These are phyloP conservation scores for Amanita rimosa DNA, from an alignment of 768 basidiomycete genomes.

Conservation along the genomic window DNA sequence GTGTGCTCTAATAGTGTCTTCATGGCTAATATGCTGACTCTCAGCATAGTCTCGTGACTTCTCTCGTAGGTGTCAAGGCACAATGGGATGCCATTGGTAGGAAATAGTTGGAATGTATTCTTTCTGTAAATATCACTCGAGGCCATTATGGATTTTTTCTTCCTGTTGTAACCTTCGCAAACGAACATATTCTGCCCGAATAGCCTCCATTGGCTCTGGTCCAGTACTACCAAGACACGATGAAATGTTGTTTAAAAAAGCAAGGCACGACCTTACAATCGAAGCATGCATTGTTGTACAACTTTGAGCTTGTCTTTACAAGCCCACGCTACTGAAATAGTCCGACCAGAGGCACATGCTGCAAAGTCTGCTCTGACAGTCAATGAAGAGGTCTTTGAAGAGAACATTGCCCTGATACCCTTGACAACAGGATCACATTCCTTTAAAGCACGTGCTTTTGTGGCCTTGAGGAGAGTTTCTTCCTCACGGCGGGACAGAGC, in stretches of 20 bases:
- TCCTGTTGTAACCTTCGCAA: constrained; percentile 36
- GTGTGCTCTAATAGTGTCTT: constrained; percentile 26
- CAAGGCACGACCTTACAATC: constrained; percentile 44
- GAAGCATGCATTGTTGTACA: constrained; percentile 70
- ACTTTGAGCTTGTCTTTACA: constrained; percentile 59
- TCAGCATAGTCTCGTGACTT: constrained; percentile 48
- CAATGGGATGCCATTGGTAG: constrained; percentile 51
- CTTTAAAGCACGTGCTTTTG: constrained; percentile 67
- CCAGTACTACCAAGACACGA: constrained; percentile 40
- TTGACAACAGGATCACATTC: constrained; percentile 70
- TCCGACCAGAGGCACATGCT: constrained; percentile 71
- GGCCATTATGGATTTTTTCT: background rate
- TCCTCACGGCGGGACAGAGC: constrained; percentile 82
- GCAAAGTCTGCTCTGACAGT: constrained; percentile 53
- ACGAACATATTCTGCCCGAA: constrained; percentile 65
- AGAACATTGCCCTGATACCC: constrained; percentile 29
- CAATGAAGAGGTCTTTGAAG: background rate
- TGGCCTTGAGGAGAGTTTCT: constrained; percentile 72
- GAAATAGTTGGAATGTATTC: constrained; percentile 21
- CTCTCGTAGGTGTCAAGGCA: constrained; percentile 53
- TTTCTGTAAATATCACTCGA: background rate
- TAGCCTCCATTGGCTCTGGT: constrained; percentile 60
- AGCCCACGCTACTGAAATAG: constrained; percentile 78
- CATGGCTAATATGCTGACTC: background rate
- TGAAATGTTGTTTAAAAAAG: background rate